phyloP scores from a whole-genome alignment of 768 basidiomycete species.

The Lanmaoa pseudosensibilis region DNA sequence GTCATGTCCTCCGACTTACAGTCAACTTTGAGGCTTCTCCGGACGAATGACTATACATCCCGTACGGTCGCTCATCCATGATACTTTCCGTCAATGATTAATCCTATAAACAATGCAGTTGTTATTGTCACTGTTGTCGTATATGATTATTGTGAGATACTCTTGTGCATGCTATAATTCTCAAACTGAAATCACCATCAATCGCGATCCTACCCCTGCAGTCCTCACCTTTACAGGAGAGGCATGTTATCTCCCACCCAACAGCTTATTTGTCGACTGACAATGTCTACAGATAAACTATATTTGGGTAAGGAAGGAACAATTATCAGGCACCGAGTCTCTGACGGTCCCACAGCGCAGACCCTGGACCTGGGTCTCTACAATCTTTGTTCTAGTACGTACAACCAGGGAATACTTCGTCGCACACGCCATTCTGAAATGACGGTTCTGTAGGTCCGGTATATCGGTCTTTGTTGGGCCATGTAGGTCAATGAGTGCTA shows the following conservation, averaged over 20 bases:
- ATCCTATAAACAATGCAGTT: neutral
- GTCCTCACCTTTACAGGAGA: neutral
- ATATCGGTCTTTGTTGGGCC: neutral
- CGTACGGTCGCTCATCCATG: no score
- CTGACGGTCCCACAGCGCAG: neutral
- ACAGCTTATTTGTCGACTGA: neutral
- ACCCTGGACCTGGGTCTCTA: no score
- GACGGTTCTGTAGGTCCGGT: neutral
- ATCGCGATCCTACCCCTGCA: neutral
- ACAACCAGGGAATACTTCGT: neutral
- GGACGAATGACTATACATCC: no score
- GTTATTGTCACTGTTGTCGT: neutral
- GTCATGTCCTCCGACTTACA: no score
- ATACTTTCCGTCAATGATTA: no score
- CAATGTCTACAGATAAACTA: no score
- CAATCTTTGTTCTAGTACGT: neutral
- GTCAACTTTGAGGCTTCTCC: no score
- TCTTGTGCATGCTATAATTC: neutral
- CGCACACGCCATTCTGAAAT: neutral
- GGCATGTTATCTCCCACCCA: neutral
- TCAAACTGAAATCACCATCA: neutral
- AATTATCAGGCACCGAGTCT: neutral
- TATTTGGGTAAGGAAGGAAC: no score
- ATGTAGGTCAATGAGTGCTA: no score
- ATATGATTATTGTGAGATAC: neutral